These are phyloP conservation scores for Solanum microdontum DNA, from an alignment of 257 asterid species.

Conservation along the genomic window DNA sequence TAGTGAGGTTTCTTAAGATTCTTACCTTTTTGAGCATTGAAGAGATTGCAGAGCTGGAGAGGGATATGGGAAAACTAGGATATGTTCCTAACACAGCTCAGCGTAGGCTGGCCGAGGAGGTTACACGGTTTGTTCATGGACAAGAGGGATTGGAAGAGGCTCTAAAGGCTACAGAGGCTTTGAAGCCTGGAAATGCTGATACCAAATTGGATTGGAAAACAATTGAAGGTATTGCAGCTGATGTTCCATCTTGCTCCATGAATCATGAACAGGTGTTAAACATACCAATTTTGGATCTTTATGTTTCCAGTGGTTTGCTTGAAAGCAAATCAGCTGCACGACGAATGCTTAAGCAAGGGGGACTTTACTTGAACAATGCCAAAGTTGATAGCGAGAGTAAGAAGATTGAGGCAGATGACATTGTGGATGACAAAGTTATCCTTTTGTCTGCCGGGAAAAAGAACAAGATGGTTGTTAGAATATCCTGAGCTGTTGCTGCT, in stretches of 20 bases:
- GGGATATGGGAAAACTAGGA: conserved; percentile 38
- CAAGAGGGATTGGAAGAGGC: conserved; percentile 70
- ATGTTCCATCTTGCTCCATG: conserved; percentile 61
- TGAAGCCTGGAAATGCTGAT: conserved; percentile 67
- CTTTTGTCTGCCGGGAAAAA: conserved; percentile 93
- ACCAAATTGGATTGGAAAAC: conserved; percentile 56
- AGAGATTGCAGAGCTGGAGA: conserved; percentile 46
- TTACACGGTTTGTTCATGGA: conserved; percentile 90
- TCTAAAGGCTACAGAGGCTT: conserved; percentile 69
- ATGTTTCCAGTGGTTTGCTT: conserved; percentile 55
- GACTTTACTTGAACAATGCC: conserved; percentile 67
- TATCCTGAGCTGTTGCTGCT: conserved; percentile 21
- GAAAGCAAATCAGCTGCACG: conserved; percentile 90
- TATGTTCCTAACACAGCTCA: conserved; percentile 75
- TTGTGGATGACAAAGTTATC: conserved; percentile 62
- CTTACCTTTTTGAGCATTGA: conserved; percentile 65
- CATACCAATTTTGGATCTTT: conserved; percentile 52
- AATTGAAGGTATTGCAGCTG: conserved; percentile 67
- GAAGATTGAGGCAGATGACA: conserved; percentile 65
- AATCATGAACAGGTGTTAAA: conserved; percentile 38
- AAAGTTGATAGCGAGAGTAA: conserved; percentile 70
- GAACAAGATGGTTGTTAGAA: conserved; percentile 83
- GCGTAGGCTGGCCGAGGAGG: conserved; percentile 84
- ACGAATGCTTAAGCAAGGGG: conserved; percentile 86
- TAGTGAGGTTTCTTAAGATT: conserved; percentile 60